Conservation (phyloP, 2,329 filamentous ascomycete genomes). For the Aspergillus tubingensis region DNA sequence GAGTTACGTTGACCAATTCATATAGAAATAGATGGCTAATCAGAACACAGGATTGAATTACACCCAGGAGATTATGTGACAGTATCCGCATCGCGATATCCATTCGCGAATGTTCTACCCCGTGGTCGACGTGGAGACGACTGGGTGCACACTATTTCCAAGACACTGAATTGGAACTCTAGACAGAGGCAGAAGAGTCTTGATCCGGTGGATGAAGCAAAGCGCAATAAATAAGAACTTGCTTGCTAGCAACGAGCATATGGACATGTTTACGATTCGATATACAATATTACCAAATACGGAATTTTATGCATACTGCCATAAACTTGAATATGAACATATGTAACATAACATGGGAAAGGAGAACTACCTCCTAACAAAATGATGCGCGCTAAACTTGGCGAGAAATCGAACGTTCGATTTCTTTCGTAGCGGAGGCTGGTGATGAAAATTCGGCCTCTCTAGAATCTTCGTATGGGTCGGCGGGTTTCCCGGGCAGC, state of each 20-base stretch:
- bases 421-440: conserved; percentile 11
- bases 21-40: neutral
- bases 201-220: conserved; percentile 18
- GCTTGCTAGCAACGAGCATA: neutral
- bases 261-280: neutral
- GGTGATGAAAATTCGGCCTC: conserved; percentile 17
- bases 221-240: neutral
- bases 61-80: conserved; percentile 55
- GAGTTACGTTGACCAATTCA: conserved; percentile 16
- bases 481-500: conserved; percentile 36
- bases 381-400: neutral
- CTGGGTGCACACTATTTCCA: conserved; percentile 54
- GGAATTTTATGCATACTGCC: neutral
- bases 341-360: no score
- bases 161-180: conserved; percentile 55
- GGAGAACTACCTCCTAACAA: neutral
- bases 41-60: conserved; percentile 45
- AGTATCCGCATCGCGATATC: conserved; percentile 54
- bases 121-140: conserved; percentile 48
- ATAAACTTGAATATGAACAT: neutral
- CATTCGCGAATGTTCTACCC: conserved; percentile 54
- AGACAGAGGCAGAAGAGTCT: conserved; percentile 49
- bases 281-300: neutral
- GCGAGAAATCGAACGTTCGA: neutral
- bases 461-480: conserved; percentile 34